A percentile compares a stretch with the other conserved stretches of the same genome.
phyloP scores from a whole-genome alignment of 2,329 filamentous ascomycete species.

The Pyrenophora seminiperda region DNA sequence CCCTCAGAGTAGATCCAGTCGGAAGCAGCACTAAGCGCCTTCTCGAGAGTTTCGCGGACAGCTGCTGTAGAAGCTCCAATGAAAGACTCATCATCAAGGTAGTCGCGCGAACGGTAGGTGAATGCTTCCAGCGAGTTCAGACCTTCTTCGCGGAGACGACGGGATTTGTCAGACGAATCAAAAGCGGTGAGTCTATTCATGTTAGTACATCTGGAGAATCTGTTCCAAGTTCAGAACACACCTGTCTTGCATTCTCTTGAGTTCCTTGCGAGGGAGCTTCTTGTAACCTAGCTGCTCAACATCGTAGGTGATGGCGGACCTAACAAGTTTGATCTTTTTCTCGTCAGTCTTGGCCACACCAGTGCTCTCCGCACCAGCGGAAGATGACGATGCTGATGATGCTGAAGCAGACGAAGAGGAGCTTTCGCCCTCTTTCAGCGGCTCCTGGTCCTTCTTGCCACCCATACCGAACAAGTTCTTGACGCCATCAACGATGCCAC shows the following conservation, averaged over 20 bases:
- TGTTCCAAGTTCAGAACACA: slow-evolving; percentile 17
- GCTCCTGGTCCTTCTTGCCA: slow-evolving; percentile 81
- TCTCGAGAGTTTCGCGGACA: slow-evolving; percentile 69
- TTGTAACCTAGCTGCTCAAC: slow-evolving; percentile 55
- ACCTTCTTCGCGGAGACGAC: slow-evolving; percentile 78
- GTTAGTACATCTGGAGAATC: slow-evolving; percentile 16
- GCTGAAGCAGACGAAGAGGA: slow-evolving; percentile 52
- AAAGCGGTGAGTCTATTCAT: slow-evolving; percentile 73
- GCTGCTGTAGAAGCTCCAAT: slow-evolving; percentile 70
- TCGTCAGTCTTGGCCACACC: slow-evolving; percentile 55
- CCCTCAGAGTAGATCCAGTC: slow-evolving; percentile 94
- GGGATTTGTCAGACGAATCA: slow-evolving; percentile 79
- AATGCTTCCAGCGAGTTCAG: slow-evolving; percentile 92
- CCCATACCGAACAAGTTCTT: slow-evolving; percentile 97
- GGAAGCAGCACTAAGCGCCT: slow-evolving; percentile 70
- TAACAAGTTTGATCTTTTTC: slow-evolving; percentile 59
- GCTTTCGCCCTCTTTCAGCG: slow-evolving; percentile 62
- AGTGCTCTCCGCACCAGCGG: slow-evolving; percentile 53
- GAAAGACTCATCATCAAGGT: slow-evolving; percentile 79
- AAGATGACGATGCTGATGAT: slow-evolving; percentile 53
- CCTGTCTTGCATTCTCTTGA: slow-evolving; percentile 65
- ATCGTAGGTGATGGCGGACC: slow-evolving; percentile 58
- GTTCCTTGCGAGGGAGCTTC: slow-evolving; percentile 64
- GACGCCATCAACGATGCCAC: slow-evolving; percentile 86
- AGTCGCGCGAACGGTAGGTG: slow-evolving; percentile 85